A percentile compares a stretch with the other conserved stretches of the same genome.
Conservation (phyloP, 208 protist genomes). For the Angomonas ambiguus region DNA sequence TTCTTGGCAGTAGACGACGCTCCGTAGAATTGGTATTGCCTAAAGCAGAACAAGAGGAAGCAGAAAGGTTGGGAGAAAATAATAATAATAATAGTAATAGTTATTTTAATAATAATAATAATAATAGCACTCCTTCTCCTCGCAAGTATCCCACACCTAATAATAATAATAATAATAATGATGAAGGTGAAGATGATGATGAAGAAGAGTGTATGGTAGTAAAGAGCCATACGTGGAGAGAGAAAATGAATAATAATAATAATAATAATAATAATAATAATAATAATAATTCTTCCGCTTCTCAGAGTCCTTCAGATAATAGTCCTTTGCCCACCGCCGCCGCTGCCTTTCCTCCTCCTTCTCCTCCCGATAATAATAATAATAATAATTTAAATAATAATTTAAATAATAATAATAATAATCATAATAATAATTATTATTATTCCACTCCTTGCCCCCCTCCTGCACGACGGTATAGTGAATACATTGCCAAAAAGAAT, state of each 20-base stretch:
- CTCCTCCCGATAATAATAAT: neutral
- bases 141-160: neutral
- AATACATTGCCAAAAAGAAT: too few species aligned
- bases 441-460: too few species aligned
- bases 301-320: too few species aligned
- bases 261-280: constrained; percentile 10
- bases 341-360: too few species aligned
- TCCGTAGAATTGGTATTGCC: neutral
- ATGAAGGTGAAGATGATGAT: neutral
- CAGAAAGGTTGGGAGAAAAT: too few species aligned
- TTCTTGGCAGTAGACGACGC: too few species aligned
- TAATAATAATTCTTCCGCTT: too few species aligned
- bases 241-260: neutral
- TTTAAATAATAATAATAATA: neutral
- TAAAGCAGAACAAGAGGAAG: neutral
- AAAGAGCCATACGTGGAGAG: neutral
- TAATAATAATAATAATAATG: constrained; percentile 2
- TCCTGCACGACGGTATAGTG: too few species aligned
- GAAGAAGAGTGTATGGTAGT: neutral
- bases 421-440: constrained; percentile 1
- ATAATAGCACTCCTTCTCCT: neutral
- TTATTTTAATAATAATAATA: neutral
- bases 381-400: constrained; percentile 2
- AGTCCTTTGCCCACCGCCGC: too few species aligned
- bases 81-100: neutral